Evolutionary conservation across 2,329 filamentous ascomycete species (phyloP), one percentile per base, ranked within the genome.

Genomic region (Xylariales sp.): DNA sequence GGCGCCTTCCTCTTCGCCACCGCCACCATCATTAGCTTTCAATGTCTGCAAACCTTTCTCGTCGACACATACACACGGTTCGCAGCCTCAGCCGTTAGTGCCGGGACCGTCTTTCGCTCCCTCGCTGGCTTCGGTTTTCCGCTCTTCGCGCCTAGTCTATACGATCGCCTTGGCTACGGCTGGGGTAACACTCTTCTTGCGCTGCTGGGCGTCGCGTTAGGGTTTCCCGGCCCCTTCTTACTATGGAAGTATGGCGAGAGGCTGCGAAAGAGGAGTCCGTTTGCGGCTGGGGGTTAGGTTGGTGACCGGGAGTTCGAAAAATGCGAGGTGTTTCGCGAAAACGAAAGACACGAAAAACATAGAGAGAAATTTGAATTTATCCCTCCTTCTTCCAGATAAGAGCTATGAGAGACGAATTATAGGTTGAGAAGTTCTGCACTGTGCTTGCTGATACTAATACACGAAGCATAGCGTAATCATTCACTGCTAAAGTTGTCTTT

Each of bases 101-200:
- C 83, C 39, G 78, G 78, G 30, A 83, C 81, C 18, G 78, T 85
- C 3, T 74, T 85, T 45, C 79, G 84, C 3, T 83, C 80, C 36
- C 73, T 87, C 10, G 84, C 83, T 3, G 84, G 84, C 1, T 85
- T 86, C 32, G 83, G 82, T 7, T 81, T 87, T 58, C 86, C 86
- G 10, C 78, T 88, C 0, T 86, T 86, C 45, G 84, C 82, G 0
- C 81, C 83, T 1, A 69, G 67, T 10, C 78, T 87, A 78, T 87
- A 86, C 69, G 69, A 72, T 1, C 68, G 69, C 1, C 73, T 83
- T 9, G 80, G 81, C 4, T 74, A 80, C 74, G 89, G 75, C 71
- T 90, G 72, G 87, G 83, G 67, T 2, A 83, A 82, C 69, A 81
- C 79, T 12, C 67, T 83, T 5, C 72, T 84, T 41, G 82, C 78